Evolutionary conservation across 768 basidiomycete genomes (phyloP), one percentile per base, ranked within the genome.

Genomic region (Cyclocybe cylindracea): DNA sequence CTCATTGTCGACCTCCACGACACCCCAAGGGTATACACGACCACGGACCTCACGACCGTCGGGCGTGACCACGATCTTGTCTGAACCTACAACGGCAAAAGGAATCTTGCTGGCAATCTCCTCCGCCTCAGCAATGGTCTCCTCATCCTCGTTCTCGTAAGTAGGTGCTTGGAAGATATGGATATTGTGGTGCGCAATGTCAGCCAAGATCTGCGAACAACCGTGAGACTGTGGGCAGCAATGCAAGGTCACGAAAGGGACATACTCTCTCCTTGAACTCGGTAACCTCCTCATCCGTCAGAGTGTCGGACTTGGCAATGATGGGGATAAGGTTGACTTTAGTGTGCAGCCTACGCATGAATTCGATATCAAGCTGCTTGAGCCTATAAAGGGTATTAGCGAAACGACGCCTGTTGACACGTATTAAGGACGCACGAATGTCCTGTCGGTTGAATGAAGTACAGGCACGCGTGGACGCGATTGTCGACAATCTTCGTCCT

Each of bases 1-100:
- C 67, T 98, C 97, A 63, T 99, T 98, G 77, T 99, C 97, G 19
- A 99, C 97, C 68, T 99, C 97, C 58, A 98, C 94, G 44, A 95
- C 87, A 68, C 97, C 97, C 97, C 97, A 99, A 8, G 97, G 97
- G 70, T 99, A 99, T 3, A 85, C 78, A 60, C 97, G 92, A 10
- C 97, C 97, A 58, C 97, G 91, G 44, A 98, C 94, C 70, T 87
- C 78, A 52, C 94, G 89, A 19, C 95, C 94, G 62, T 96, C 94
- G 18, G 90, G 80, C 2, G 92, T 87, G 52, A 78, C 70, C 32
- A 99, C 90, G 48, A 88, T 72, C 57, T 79, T 77, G 72, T 98
- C 89, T 18, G 96, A 98, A 19, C 97, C 97, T 44, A 99, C 97
- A 43, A 99, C 89, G 43, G 97, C 97, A 61, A 99, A 99, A 13